These are phyloP conservation scores for Alternaria postmessia DNA, from an alignment of 2,329 filamentous ascomycete genomes.

Conservation along the genomic window DNA sequence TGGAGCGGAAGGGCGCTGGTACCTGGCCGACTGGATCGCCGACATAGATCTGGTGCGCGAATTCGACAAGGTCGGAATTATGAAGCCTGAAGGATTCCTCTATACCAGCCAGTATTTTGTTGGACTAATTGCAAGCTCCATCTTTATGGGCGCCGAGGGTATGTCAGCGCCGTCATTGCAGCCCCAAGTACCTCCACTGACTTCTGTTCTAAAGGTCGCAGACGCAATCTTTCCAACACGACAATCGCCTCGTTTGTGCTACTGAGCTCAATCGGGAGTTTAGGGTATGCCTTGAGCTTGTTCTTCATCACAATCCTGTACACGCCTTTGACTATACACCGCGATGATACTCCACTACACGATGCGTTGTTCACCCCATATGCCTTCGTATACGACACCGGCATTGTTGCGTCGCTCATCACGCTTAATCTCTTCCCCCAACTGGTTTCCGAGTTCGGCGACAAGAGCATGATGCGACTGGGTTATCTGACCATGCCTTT, in stretches of 20 bases:
- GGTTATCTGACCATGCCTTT: conserved; percentile 43
- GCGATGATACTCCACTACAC: conserved; percentile 34
- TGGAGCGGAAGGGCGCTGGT: conserved; percentile 41
- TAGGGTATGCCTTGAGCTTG: conserved; percentile 69
- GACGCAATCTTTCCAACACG: conserved; percentile 62
- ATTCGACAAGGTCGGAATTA: conserved; percentile 63
- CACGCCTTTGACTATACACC: conserved; percentile 60
- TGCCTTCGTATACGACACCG: conserved; percentile 44
- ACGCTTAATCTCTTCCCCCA: conserved; percentile 53
- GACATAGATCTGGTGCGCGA: conserved; percentile 63
- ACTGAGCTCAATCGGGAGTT: conserved; percentile 66
- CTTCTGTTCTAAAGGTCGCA: conserved; percentile 48
- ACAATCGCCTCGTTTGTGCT: conserved; percentile 64
- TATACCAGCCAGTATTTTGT: conserved; percentile 70
- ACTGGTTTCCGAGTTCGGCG: conserved; percentile 30
- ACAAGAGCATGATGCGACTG: conserved; percentile 33
- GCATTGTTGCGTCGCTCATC: conserved; percentile 59
- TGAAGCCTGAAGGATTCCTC: conserved; percentile 65
- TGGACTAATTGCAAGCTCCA: conserved; percentile 62
- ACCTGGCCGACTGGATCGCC: conserved; percentile 62
- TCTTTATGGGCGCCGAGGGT: conserved; percentile 68
- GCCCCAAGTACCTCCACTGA: conserved; percentile 3
- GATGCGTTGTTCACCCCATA: conserved; percentile 48
- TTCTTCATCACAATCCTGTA: conserved; percentile 68
- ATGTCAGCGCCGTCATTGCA: not conserved